phyloP scores from a whole-genome alignment of 345 rosid genomes.

The Turritis glabra region DNA sequence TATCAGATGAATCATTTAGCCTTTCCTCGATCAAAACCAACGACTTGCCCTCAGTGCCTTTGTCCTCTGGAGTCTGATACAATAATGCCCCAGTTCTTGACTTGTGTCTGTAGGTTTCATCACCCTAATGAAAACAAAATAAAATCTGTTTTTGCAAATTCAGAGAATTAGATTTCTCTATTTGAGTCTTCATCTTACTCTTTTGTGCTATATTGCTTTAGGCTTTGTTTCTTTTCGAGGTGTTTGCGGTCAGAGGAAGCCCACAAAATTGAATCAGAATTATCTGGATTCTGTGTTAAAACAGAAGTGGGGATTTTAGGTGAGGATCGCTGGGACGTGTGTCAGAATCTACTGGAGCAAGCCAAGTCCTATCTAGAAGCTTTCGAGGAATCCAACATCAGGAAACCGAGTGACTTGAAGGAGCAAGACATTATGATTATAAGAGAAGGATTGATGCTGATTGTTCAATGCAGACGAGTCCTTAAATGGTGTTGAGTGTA shows the following conservation, averaged over 20 bases:
- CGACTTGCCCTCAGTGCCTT: no score
- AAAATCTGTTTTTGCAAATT: no score
- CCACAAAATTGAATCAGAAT: background rate
- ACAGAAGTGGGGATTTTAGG: background rate
- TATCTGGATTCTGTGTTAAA: background rate
- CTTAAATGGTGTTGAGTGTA: conserved; percentile 22
- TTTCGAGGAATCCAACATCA: background rate
- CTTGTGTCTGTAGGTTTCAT: no score
- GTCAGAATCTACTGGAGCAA: background rate
- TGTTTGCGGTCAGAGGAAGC: background rate
- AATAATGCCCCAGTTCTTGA: no score
- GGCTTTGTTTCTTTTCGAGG: background rate
- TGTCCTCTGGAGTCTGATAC: no score
- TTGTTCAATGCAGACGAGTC: conserved; percentile 10
- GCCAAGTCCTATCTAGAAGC: background rate
- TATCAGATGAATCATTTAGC: no score
- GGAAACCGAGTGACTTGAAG: background rate
- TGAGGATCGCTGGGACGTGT: background rate
- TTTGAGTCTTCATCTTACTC: no score
- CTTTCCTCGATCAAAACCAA: no score
- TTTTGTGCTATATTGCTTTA: background rate
- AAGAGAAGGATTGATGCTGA: background rate
- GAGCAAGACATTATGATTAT: conserved; percentile 2
- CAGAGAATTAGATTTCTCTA: no score
- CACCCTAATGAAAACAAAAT: no score